phyloP scores from a whole-genome alignment of 2,329 filamentous ascomycete genomes.

The Sclerotinia trifoliorum region DNA sequence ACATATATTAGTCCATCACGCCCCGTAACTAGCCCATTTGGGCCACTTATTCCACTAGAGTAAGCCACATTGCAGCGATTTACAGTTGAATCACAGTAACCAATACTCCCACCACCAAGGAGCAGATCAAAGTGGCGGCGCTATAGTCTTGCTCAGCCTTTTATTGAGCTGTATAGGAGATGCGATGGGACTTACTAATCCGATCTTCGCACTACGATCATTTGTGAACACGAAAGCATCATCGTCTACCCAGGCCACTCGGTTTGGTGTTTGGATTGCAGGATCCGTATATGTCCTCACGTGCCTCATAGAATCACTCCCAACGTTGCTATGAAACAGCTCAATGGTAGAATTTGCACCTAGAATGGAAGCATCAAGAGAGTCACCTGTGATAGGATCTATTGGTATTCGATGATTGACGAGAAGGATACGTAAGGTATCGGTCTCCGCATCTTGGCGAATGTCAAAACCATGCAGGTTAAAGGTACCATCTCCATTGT shows the following conservation, averaged over 20 bases:
- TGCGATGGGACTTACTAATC: constrained; percentile 29
- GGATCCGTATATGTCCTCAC: constrained; percentile 39
- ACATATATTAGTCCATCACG: constrained; percentile 42
- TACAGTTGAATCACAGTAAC: constrained; percentile 34
- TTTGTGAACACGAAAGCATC: constrained; percentile 43
- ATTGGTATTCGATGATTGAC: constrained; percentile 42
- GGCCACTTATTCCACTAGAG: constrained; percentile 33
- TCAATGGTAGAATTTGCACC: constrained; percentile 44
- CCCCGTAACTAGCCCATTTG: constrained; percentile 41
- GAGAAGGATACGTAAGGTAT: constrained; percentile 38
- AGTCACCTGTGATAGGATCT: constrained; percentile 37
- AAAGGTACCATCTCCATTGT: constrained; percentile 35
- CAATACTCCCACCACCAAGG: constrained; percentile 38
- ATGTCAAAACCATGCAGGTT: constrained; percentile 42
- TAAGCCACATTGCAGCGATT: constrained; percentile 37
- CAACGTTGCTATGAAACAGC: constrained; percentile 38
- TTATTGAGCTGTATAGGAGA: neutral
- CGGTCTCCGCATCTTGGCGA: constrained; percentile 30
- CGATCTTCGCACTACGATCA: constrained; percentile 40
- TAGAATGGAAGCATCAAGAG: constrained; percentile 36
- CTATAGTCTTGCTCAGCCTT: constrained; percentile 23
- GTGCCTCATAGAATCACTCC: constrained; percentile 37
- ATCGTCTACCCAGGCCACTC: constrained; percentile 40
- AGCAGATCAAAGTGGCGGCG: constrained; percentile 35
- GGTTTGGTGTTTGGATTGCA: constrained; percentile 42